Percentiles rank a stretch among this genome's conserved stretches.
phyloP scores from a whole-genome alignment of 805 yeast species.

The Starmerella stellata region DNA sequence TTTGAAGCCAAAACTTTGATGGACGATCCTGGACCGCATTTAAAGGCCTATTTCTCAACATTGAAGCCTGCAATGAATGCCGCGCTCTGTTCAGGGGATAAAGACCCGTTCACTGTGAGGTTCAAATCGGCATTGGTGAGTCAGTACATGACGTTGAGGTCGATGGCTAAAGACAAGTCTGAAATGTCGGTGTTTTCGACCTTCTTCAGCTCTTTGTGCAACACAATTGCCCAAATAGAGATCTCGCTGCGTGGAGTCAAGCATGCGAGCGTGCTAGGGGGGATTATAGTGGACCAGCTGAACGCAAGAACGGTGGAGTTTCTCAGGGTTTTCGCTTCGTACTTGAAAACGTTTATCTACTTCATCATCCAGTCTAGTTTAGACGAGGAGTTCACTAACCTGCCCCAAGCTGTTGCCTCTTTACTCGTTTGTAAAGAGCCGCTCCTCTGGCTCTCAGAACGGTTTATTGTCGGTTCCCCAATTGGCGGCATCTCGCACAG shows the following conservation, averaged over 20 bases:
- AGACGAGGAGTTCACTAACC: too few species aligned
- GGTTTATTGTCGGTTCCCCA: constrained; percentile 8
- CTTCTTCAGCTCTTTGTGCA: constrained; percentile 3
- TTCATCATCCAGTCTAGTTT: constrained; percentile 7
- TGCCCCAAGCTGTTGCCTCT: too few species aligned
- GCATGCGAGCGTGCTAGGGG: constrained; percentile 21
- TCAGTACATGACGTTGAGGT: constrained; percentile 11
- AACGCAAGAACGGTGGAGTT: constrained; percentile 12
- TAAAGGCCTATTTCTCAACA: constrained; percentile 1
- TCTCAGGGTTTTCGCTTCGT: constrained; percentile 14
- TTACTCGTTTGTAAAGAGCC: not conserved
- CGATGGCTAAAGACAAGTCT: not conserved
- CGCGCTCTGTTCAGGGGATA: constrained; percentile 7
- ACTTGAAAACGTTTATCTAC: constrained; percentile 10
- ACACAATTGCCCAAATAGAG: constrained; percentile 12
- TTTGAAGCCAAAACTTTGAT: not conserved
- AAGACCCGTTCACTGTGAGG: constrained; percentile 5
- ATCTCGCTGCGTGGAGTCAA: constrained; percentile 14
- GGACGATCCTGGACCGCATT: not conserved
- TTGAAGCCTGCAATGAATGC: constrained; percentile 4
- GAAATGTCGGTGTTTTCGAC: constrained; percentile 6
- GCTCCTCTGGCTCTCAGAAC: constrained; percentile 5
- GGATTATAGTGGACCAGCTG: constrained; percentile 33
- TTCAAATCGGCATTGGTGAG: constrained; percentile 10
- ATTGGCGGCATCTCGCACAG: constrained; percentile 4